A percentile compares a stretch with the other conserved stretches of the same genome.
These are phyloP conservation scores for Aspergillus sp. DNA, from an alignment of 2,329 filamentous ascomycete species.

Conservation along the genomic window DNA sequence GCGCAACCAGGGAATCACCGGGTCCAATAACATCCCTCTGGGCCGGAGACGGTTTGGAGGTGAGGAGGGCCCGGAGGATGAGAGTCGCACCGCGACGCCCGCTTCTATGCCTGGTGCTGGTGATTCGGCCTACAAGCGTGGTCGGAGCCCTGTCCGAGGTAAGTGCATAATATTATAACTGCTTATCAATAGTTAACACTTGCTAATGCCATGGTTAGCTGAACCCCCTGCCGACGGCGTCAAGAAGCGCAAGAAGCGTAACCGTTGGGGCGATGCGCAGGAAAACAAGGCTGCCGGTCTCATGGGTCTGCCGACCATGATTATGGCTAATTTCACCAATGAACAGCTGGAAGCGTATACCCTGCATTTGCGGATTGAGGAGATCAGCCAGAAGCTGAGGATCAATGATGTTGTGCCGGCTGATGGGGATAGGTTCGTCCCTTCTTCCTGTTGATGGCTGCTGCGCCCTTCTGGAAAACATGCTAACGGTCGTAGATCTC, in stretches of 20 bases:
- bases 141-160: conserved; percentile 86
- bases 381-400: conserved; percentile 98
- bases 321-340: conserved; percentile 95
- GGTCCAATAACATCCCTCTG: conserved; percentile 96
- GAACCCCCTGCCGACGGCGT: conserved; percentile 69
- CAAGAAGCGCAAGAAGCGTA: conserved; percentile 94
- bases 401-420: conserved; percentile 98
- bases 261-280: conserved; percentile 94
- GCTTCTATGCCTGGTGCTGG: conserved; percentile 49
- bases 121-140: conserved; percentile 70
- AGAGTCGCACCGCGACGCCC: conserved; percentile 48
- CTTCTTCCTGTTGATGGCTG: conserved; percentile 1
- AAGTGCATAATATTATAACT: conserved; percentile 38
- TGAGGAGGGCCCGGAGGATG: conserved; percentile 56
- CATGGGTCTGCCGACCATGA: conserved; percentile 95
- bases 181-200: conserved; percentile 13
- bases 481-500: conserved; percentile 64
- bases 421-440: conserved; percentile 83
- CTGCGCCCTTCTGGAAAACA: not conserved
- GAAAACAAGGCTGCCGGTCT: conserved; percentile 98
- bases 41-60: conserved; percentile 80
- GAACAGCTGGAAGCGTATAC: conserved; percentile 98
- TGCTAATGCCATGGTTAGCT: conserved; percentile 34
- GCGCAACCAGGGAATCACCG: conserved; percentile 80
- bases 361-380: conserved; percentile 93